Conservation (phyloP, 1,139 yeast genomes). For the Geotrichum australiense region DNA sequence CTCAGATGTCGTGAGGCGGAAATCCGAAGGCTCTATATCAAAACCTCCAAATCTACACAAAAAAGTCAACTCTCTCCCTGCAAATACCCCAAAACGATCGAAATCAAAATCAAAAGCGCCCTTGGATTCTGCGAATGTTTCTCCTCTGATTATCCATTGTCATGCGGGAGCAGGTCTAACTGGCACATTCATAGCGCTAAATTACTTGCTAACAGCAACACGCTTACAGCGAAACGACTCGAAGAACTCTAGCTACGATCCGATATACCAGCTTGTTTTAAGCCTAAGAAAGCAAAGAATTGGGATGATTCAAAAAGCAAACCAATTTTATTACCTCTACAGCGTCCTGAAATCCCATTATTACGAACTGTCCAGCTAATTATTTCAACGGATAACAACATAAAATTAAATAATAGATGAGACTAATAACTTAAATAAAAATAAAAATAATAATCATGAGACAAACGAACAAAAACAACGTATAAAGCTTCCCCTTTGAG, state of each 20-base stretch:
- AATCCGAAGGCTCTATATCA: conserved; percentile 36
- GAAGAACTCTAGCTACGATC: conserved; percentile 18
- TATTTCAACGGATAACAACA: not conserved
- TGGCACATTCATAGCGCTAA: conserved; percentile 69
- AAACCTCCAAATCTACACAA: conserved; percentile 31
- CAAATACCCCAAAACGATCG: conserved; percentile 23
- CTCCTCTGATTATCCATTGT: conserved; percentile 55
- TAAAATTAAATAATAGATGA: not conserved
- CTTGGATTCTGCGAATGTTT: not conserved
- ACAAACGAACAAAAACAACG: not conserved
- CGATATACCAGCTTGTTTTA: conserved; percentile 37
- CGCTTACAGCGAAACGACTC: conserved; percentile 8
- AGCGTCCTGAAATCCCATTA: conserved; percentile 21
- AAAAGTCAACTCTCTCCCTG: conserved; percentile 27
- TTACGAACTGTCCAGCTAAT: not conserved
- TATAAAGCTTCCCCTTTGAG: not conserved
- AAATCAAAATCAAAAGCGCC: not conserved
- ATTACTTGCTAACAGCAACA: conserved; percentile 39
- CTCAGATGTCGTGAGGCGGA: not conserved
- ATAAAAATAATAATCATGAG: conserved; percentile 1
- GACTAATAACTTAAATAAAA: conserved; percentile 3
- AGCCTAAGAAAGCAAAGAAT: conserved; percentile 48
- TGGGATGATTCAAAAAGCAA: conserved; percentile 61
- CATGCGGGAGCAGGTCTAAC: conserved; percentile 85
- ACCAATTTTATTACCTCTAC: conserved; percentile 49